Evolutionary conservation across 2,329 filamentous ascomycete species (phyloP), one percentile per base, ranked within the genome.

Genomic region (Ceratocystis cacaofunesta): DNA sequence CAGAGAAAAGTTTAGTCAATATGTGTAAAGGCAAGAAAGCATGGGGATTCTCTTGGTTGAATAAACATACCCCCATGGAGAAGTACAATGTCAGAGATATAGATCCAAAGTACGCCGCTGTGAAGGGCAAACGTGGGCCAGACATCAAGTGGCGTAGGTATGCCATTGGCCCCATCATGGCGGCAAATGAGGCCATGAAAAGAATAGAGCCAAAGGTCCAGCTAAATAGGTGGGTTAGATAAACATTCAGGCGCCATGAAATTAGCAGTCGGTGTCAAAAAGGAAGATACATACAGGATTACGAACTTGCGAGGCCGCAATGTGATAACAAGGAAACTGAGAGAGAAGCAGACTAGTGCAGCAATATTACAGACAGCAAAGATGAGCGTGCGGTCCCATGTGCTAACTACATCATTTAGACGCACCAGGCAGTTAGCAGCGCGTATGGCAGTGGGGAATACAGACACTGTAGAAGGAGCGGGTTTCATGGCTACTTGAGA

Each of bases 301-400:
- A 92, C 92, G 80, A 99, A 96, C 80, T 97, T 99, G 76, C 89
- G 85, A 70, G 92, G 92, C 74, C 83, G 86, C 69, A 90, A 76
- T 70, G 89, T 82, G 70, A 96, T 82, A 68, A 92, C 81, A 65
- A 92, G 92, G 78, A 95, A 92, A 55, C 66, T 65, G 66, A 97
- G 80, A 71, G 87, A 87, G 78, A 99, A 97, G 79, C 95, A 92
- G 70, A 89, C 90, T 69, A 90, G 80, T 69, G 94, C 91, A 68
- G 88, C 91, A 71, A 96, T 76, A 76, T 96, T 95, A 79, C 92
- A 95, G 73, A 87, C 90, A 69, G 84, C 87, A 76, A 99, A 99
- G 72, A 97, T 84, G 74, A 99, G 81, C 73, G 97, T 79, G 66
- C 92, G 89, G 78, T 99, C 94, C 94, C 92, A 97, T 78, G 92